Conservation (phyloP, 108 stramenopile genomes). For the Skeletonema menzelii region DNA sequence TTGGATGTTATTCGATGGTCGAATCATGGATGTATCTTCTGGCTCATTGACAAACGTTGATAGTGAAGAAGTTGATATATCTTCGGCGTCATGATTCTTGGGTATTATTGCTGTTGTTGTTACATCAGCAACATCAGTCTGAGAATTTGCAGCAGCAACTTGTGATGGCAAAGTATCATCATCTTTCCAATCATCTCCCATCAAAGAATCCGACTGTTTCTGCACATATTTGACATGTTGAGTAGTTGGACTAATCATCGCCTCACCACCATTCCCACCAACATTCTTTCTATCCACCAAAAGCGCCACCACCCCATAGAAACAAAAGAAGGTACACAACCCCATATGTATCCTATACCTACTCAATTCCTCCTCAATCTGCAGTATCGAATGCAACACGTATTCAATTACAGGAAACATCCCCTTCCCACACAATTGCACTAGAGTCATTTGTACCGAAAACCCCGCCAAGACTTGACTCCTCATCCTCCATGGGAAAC, state of each 20-base stretch:
- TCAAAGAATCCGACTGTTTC: constrained; percentile 6
- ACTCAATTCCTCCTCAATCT: constrained; percentile 20
- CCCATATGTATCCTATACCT: constrained; percentile 41
- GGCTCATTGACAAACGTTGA: constrained; percentile 26
- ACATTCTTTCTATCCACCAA: constrained; percentile 37
- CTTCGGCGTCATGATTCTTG: background rate
- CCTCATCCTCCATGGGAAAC: constrained; percentile 17
- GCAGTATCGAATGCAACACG: constrained; percentile 12
- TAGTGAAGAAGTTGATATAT: background rate
- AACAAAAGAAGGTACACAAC: constrained; percentile 32
- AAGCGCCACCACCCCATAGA: constrained; percentile 32
- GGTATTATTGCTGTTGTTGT: constrained; percentile 5
- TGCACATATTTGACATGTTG: background rate
- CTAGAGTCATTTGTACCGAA: constrained; percentile 21
- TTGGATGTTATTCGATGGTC: background rate
- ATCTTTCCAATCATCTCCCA: constrained; percentile 5
- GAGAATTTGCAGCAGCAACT: background rate
- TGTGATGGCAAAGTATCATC: background rate
- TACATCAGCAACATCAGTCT: background rate
- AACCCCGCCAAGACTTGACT: constrained; percentile 33
- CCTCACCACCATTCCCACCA: background rate
- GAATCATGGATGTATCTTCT: constrained; percentile 4
- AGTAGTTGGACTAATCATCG: background rate
- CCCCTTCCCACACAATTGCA: constrained; percentile 35
- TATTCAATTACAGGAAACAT: constrained; percentile 30